These are phyloP conservation scores for Nadsonia commutata DNA, from an alignment of 1,139 yeast genomes.

Conservation along the genomic window DNA sequence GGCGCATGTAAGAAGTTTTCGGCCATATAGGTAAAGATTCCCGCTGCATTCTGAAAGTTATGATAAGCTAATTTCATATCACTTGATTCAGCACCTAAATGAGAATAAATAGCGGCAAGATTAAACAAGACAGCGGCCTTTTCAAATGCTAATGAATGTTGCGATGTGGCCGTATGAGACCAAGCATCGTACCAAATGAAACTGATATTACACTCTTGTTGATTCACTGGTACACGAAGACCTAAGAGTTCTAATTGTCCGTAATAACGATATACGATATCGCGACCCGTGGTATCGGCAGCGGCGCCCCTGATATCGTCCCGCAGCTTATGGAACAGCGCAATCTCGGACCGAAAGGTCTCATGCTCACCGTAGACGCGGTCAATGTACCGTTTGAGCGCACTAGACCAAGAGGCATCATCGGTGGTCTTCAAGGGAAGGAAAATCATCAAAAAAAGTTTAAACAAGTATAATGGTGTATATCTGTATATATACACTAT, in stretches of 20 bases:
- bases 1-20: constrained; percentile 89
- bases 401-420: constrained; percentile 49
- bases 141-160: constrained; percentile 67
- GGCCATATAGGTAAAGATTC: constrained; percentile 54
- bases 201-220: constrained; percentile 40
- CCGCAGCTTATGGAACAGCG: constrained; percentile 43
- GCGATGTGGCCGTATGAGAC: constrained; percentile 38
- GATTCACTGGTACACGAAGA: constrained; percentile 53
- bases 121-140: constrained; percentile 78
- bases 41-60: constrained; percentile 63
- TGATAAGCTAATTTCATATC: constrained; percentile 49
- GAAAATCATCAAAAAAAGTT: constrained; percentile 7
- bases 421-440: constrained; percentile 42
- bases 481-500: too few relatives aligned
- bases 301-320: constrained; percentile 42
- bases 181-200: constrained; percentile 79
- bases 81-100: constrained; percentile 29
- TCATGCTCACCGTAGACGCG: constrained; percentile 49
- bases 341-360: constrained; percentile 44
- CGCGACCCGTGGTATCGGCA: constrained; percentile 27
- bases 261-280: constrained; percentile 54
- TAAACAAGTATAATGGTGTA: too few relatives aligned
- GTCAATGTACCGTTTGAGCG: constrained; percentile 44
- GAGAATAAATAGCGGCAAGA: constrained; percentile 42
- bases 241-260: constrained; percentile 73